These are phyloP conservation scores for Phialophora tarda DNA, from an alignment of 2,329 filamentous ascomycete species.

Conservation along the genomic window DNA sequence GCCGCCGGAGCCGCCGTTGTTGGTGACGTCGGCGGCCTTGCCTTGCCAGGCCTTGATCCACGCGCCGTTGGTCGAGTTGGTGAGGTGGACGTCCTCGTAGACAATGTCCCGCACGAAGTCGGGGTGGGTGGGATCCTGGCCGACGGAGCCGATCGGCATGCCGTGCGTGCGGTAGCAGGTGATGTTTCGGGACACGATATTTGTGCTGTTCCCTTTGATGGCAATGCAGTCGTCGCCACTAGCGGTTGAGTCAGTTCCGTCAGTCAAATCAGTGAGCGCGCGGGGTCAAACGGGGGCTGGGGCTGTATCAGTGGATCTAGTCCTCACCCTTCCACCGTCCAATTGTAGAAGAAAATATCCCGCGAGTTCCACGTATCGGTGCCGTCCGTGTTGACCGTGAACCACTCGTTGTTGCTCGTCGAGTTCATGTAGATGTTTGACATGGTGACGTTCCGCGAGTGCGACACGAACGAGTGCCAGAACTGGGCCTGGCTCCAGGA, in stretches of 20 bases:
- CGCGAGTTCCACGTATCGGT: slow-evolving; percentile 61
- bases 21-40: slow-evolving; percentile 59
- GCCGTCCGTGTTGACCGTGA: slow-evolving; percentile 70
- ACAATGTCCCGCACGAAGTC: slow-evolving; percentile 74
- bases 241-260: slow-evolving; percentile 41
- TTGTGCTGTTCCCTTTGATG: slow-evolving; percentile 75
- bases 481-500: slow-evolving; percentile 65
- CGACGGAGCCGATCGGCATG: slow-evolving; percentile 73
- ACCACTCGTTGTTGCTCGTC: slow-evolving; percentile 57
- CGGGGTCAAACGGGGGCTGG: background rate
- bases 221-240: slow-evolving; percentile 75
- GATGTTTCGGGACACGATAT: slow-evolving; percentile 70
- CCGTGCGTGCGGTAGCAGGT: slow-evolving; percentile 73
- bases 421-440: slow-evolving; percentile 67
- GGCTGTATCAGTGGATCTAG: background rate
- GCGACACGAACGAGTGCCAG: slow-evolving; percentile 70
- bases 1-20: slow-evolving; percentile 66
- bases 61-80: slow-evolving; percentile 67
- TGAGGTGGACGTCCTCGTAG: slow-evolving; percentile 65
- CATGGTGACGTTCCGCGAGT: slow-evolving; percentile 68
- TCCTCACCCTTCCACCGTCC: slow-evolving; percentile 51
- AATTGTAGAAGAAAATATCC: slow-evolving; percentile 71
- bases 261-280: background rate
- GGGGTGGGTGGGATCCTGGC: slow-evolving; percentile 67
- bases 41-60: slow-evolving; percentile 78